Evolutionary conservation across 306 rosid genomes (phyloP), one percentile per base, ranked within the genome.

Genomic region (Corylus heterophylla): DNA sequence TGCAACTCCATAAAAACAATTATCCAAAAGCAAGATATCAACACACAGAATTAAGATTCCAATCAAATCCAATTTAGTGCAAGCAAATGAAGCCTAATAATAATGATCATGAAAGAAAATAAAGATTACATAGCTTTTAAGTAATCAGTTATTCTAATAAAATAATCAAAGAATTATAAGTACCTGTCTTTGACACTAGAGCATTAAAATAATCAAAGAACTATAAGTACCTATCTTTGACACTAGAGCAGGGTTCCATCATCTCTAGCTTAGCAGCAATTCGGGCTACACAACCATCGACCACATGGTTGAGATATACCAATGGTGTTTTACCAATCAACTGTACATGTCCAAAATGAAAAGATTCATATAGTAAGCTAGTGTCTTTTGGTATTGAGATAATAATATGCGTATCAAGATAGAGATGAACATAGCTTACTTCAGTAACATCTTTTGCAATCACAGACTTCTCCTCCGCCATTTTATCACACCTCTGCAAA

Each of bases 191-290:
- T 94, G 87, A 94, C 97, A 47, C 96, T 94, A 47, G 98, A 94
- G 88, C 97, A 94, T 22, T 72, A 67, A 58, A 69, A 63, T 29
- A 55, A 27, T 54, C 73, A 20, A 75, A 80, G 71, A 76, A 69
- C 69, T 69, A 18, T 14, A 12, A 20, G 20, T 79, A 92, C 98
- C 98, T 92, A 76, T 94, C 98, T 78, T 94, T 94, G 87, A 94
- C 97, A 47, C 96, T 94, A 47, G 98, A 94, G 88, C 97, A 94
- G 62, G 98, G 98, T 58, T 94, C 98, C 98, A 94, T 84, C 98
- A 89, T 87, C 89, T 94, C 98, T 68, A 94, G 86, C 89, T 92
- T 94, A 5, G 98, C 98, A 55, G 98, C 98, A 84, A 94, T 76
- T 66, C 70, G 79, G 6, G 87, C 94, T 48, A 86, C 94, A 35